phyloP scores from a whole-genome alignment of 768 basidiomycete genomes.

The Tylopilus rubrobrunneus region DNA sequence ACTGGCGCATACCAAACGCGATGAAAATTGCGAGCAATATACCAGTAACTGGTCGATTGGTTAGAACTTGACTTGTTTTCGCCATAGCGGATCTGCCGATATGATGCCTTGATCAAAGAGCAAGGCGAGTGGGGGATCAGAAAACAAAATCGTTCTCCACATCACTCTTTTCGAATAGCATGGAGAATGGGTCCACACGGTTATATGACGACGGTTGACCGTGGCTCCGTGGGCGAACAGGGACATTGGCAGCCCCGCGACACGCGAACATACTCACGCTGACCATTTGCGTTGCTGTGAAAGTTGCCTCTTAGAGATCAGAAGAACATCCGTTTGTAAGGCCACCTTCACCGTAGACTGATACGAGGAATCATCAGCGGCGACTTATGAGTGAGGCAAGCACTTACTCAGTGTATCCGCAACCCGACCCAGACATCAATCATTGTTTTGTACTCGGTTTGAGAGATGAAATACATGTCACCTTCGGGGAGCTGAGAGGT shows the following conservation, averaged over 20 bases:
- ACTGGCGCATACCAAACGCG: constrained; percentile 10
- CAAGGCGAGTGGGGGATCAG: background rate
- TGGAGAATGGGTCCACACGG: background rate
- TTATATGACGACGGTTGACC: constrained; percentile 2
- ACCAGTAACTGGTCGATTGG: constrained; percentile 1
- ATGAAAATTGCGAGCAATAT: constrained; percentile 14
- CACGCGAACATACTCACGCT: constrained; percentile 49
- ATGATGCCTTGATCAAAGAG: background rate
- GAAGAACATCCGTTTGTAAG: constrained; percentile 91
- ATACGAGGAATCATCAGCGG: constrained; percentile 4
- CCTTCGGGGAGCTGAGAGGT: constrained; percentile 76
- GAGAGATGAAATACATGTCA: constrained; percentile 68
- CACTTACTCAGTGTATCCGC: constrained; percentile 84
- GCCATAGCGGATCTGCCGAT: background rate
- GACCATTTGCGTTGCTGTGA: constrained; percentile 82
- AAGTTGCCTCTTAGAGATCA: constrained; percentile 78
- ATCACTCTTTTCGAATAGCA: background rate
- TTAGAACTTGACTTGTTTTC: constrained; percentile 3
- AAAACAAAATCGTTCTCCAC: background rate
- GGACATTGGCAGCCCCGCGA: background rate
- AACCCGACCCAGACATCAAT: constrained; percentile 94
- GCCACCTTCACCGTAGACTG: constrained; percentile 85
- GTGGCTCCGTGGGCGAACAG: background rate
- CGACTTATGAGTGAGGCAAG: background rate
- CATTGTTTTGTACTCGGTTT: constrained; percentile 70